These are phyloP conservation scores for Neurospora intermedia DNA, from an alignment of 495 filamentous ascomycete species.

Conservation along the genomic window DNA sequence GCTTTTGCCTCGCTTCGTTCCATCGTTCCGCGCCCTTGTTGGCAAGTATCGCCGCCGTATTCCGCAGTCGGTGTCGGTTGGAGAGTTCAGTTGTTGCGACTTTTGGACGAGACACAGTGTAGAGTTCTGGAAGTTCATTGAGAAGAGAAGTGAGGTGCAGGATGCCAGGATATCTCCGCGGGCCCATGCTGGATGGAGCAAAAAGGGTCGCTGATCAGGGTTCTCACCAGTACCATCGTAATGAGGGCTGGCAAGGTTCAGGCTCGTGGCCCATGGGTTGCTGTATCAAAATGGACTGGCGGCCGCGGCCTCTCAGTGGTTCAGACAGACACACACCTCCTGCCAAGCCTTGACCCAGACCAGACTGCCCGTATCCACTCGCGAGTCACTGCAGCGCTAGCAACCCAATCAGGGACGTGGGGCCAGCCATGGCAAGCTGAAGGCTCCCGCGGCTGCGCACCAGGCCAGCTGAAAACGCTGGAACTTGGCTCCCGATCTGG, in stretches of 20 bases:
- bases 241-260: neutral
- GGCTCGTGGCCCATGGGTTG: neutral
- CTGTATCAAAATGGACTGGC: neutral
- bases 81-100: neutral
- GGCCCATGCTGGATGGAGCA: neutral
- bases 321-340: neutral
- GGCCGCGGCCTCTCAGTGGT: neutral
- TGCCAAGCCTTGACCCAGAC: neutral
- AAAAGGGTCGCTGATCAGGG: neutral
- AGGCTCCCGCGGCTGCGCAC: neutral
- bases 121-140: neutral
- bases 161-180: neutral
- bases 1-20: neutral
- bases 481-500: neutral
- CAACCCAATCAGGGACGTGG: neutral
- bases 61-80: neutral
- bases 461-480: neutral
- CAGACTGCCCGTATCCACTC: neutral
- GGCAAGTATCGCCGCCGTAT: neutral
- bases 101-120: neutral
- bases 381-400: neutral
- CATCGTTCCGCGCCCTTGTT: neutral
- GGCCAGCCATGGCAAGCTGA: neutral
- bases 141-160: neutral
- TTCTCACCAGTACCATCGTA: neutral